Base-by-base conservation (phyloP, 371 early-diverging fungal genomes). In the Funneliformis caledonium region DNA sequence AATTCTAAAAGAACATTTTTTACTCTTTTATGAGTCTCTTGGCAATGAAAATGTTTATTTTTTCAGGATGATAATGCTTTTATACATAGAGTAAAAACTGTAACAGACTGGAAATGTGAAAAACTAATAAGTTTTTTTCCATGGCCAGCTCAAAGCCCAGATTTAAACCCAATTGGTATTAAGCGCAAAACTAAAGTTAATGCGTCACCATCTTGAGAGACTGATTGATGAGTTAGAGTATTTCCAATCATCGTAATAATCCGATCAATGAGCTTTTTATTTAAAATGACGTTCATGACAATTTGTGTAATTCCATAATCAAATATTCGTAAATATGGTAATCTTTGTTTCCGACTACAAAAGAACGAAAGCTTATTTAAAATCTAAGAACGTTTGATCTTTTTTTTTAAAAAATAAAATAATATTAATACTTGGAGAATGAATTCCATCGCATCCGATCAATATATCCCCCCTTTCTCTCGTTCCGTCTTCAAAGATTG, bases 311-410 rank as follows among this genome's bases (percentile, higher is more conserved):
- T 16, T n/a, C 70, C 70, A 42, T 16, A 43, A 69, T 69, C 45
- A n/a, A n/a, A 9, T 5, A 47, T 4, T 45, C 45, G n/a, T 4
- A 69, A 69, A 45, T 69, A 11, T 43, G 70, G 70, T 10, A 69
- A 8, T 69, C 14, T 69, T 22, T 69, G 70, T n/a, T n/a, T 69
- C n/a, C 70, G 43, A 69, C 70, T 69, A 47, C 45, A 43, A 8
- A 4, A 69, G n/a, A 45, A 69, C n/a, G 10, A 45, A 19, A n/a
- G 11, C 1, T 4, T 10, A 9, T 52, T 5, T 52, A 5, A 52
- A 52, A 26, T 26, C 26, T 26, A 26, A 26, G 26, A 26, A 26
- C 26, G 26, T 26, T 26, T 26, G 26, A 26, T 26, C 26, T 26
- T 26, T 26, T 26, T 26, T 26, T 26, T 26, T 26, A 26, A 26